Evolutionary conservation across 75 land plant species (phyloP).

Genomic region (Pseudotsuga menziesii): DNA sequence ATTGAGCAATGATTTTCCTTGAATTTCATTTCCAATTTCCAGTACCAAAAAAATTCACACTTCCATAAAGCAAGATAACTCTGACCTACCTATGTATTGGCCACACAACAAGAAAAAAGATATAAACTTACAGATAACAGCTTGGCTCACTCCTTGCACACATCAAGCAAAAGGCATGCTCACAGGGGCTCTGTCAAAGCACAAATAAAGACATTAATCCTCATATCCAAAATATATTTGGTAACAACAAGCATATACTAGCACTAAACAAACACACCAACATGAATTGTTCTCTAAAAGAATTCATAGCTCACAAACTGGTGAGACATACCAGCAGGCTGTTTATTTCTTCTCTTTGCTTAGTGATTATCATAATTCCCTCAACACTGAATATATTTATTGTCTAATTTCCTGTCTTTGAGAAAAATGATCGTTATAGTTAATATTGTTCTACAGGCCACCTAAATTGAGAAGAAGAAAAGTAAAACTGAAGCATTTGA

Average conservation of each 20-base stretch:
- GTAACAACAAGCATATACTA: background rate
- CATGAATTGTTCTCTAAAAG: background rate
- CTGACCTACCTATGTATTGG: background rate
- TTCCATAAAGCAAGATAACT: background rate
- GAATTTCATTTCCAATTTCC: background rate
- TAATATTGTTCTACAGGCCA: background rate
- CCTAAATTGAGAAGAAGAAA: background rate
- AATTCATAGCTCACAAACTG: background rate
- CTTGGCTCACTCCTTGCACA: conserved; percentile 41
- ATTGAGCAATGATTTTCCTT: background rate
- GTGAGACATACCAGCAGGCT: background rate
- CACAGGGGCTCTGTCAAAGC: conserved; percentile 33
- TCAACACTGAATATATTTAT: background rate
- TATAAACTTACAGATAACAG: conserved; percentile 37
- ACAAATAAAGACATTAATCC: background rate
- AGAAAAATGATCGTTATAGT: background rate
- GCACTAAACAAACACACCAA: background rate
- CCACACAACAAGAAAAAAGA: background rate
- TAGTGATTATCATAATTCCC: background rate
- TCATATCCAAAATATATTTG: background rate
- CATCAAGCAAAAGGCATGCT: conserved; percentile 49
- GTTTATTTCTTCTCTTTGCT: background rate
- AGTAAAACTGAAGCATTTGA: no score
- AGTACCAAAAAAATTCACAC: background rate
- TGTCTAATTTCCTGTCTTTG: background rate